Evolutionary conservation across 1,139 yeast species (phyloP), one percentile per base, ranked within the genome.

Genomic region (Hyphopichia pseudoburtonii): DNA sequence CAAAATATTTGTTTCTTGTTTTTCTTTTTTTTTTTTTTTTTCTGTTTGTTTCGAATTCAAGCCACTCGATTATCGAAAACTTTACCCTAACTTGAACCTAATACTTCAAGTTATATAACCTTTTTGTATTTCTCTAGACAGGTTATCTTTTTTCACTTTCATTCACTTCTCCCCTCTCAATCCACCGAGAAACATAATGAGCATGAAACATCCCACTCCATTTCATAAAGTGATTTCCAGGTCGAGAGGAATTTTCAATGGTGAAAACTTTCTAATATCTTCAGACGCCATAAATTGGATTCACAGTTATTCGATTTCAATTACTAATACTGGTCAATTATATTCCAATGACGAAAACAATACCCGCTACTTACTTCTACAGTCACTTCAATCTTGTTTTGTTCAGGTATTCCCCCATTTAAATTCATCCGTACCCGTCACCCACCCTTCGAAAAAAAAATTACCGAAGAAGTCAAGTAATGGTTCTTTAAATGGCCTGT

Each of bases 251-350:
- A 45, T 56, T 8, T 66, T 66, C 53, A 54, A 55, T 30, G 74
- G 72, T 5, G 47, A 52, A 21, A 56, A 63, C 47, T 62, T 70
- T 42, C 50, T 55, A 23, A 57, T 70, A 4, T 68, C 75, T 17
- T 57, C 66, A 8, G 76, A 70, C 42, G 54, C 67, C 16, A 47
- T 63, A 17, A 56, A 62, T 25, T 70, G 76, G 76, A 56, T 61
- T 30, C 64, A 57, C 21, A 57, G 60, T 39, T 44, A 56, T 35
- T 51, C 61, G 15, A 46, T 70, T n/a, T 51, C 54, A 36, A 64
- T 70, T 38, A 66, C 68, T 3, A 60, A 56, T 30, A 57, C 61
- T 23, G 76, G 76, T 31, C 65, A 63, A 37, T 43, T 70, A 26
- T 62, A 54, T 40, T 64, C 68, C 17, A 50, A 60, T 7, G 73